A percentile compares a stretch with the other conserved stretches of the same genome.
Conservation (phyloP, 352 stramenopile genomes). For the Phytopythium kandeliae region DNA sequence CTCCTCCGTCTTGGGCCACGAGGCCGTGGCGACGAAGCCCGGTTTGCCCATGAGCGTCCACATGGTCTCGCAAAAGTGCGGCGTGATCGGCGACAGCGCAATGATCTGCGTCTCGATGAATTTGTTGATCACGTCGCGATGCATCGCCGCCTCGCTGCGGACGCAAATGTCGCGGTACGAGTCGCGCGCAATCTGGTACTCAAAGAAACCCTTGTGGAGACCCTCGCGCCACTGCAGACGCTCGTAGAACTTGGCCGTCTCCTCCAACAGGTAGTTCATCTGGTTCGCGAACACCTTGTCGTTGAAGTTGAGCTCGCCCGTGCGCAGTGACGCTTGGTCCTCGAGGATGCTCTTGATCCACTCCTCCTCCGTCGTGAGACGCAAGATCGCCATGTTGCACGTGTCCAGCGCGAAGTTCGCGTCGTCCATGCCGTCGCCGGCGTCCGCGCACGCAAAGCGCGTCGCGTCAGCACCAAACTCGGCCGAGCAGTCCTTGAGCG, state of each 20-base stretch:
- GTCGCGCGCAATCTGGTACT: slow-evolving; percentile 97
- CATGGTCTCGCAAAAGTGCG: slow-evolving; percentile 93
- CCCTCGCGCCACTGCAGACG: slow-evolving; percentile 95
- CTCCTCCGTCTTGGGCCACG: slow-evolving; percentile 81
- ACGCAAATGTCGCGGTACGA: slow-evolving; percentile 96
- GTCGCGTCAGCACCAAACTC: slow-evolving; percentile 96
- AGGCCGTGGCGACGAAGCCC: slow-evolving; percentile 86
- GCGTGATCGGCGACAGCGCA: slow-evolving; percentile 95
- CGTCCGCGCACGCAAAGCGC: slow-evolving; percentile 97
- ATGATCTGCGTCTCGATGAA: slow-evolving; percentile 94
- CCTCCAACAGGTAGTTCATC: slow-evolving; percentile 94
- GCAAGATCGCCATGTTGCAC: slow-evolving; percentile 96
- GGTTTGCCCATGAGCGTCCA: slow-evolving; percentile 91
- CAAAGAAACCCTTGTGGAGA: slow-evolving; percentile 97
- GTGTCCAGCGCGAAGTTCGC: slow-evolving; percentile 98
- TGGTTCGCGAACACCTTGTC: slow-evolving; percentile 96
- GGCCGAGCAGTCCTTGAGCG: slow-evolving; percentile 95
- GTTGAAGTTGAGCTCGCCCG: slow-evolving; percentile 83
- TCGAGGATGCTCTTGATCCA: slow-evolving; percentile 94
- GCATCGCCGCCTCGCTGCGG: slow-evolving; percentile 82
- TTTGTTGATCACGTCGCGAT: slow-evolving; percentile 88
- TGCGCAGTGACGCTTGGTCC: slow-evolving; percentile 82
- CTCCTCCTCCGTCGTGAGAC: slow-evolving; percentile 96
- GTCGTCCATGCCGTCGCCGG: slow-evolving; percentile 98
- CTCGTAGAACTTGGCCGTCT: slow-evolving; percentile 86